Conservation (phyloP, 306 rosid species). For the Quercus rubra region DNA sequence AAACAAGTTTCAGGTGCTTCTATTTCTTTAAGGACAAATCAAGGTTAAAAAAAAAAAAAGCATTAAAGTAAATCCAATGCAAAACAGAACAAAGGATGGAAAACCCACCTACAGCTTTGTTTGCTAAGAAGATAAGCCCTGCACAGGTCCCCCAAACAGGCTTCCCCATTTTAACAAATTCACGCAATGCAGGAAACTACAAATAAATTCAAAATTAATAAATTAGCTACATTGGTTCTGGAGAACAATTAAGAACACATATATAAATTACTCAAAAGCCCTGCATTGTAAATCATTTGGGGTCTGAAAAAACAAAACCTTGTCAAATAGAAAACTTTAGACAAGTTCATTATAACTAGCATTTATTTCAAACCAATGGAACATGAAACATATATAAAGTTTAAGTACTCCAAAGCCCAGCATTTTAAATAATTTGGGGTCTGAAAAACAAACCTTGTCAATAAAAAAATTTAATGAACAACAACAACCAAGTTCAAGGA, state of each 20-base stretch:
- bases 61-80: neutral
- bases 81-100: conserved; percentile 10
- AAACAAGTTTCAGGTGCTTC: neutral
- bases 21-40: neutral
- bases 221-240: neutral
- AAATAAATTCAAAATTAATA: neutral
- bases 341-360: neutral
- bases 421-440: no score
- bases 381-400: neutral
- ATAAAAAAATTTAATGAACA: neutral
- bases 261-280: neutral
- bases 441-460: no score
- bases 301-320: neutral
- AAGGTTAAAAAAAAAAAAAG: neutral
- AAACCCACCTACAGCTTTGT: conserved; percentile 69
- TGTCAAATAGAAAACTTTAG: neutral
- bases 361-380: neutral
- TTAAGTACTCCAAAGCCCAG: no score
- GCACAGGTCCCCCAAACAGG: conserved; percentile 99
- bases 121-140: conserved; percentile 92
- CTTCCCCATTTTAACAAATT: conserved; percentile 84
- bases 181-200: conserved; percentile 90
- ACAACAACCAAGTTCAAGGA: neutral
- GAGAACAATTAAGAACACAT: neutral
- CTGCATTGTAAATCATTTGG: neutral